These are phyloP conservation scores for Cinchona pubescens DNA, from an alignment of 257 asterid genomes.

Conservation along the genomic window DNA sequence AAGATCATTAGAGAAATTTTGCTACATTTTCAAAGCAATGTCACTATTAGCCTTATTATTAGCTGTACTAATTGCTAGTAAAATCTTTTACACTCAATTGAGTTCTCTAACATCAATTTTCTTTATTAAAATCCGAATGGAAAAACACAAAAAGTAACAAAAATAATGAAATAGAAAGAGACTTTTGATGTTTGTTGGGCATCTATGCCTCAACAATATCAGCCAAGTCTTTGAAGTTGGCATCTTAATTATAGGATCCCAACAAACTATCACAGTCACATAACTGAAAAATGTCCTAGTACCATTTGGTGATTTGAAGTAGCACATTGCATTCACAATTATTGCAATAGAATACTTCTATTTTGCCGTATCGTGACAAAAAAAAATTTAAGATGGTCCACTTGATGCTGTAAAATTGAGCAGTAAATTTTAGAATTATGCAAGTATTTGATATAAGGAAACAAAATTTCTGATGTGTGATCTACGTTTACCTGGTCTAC, in stretches of 20 bases:
- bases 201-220: background rate
- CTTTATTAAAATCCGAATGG: no score
- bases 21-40: background rate
- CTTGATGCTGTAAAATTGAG: background rate
- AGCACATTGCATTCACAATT: background rate
- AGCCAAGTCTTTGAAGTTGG: background rate
- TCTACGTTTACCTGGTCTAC: background rate
- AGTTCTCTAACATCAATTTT: no score
- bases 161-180: background rate
- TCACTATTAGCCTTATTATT: background rate
- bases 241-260: background rate
- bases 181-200: background rate
- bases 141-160: background rate
- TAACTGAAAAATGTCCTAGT: background rate
- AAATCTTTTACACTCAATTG: background rate
- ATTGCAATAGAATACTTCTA: background rate
- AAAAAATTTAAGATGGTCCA: background rate
- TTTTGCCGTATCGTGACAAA: background rate
- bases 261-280: background rate
- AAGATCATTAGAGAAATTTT: no score
- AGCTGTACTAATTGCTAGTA: background rate
- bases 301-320: background rate
- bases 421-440: background rate
- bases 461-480: background rate
- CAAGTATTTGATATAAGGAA: background rate